These are phyloP conservation scores for Ascoidea asiatica DNA, from an alignment of 805 yeast genomes.

Conservation along the genomic window DNA sequence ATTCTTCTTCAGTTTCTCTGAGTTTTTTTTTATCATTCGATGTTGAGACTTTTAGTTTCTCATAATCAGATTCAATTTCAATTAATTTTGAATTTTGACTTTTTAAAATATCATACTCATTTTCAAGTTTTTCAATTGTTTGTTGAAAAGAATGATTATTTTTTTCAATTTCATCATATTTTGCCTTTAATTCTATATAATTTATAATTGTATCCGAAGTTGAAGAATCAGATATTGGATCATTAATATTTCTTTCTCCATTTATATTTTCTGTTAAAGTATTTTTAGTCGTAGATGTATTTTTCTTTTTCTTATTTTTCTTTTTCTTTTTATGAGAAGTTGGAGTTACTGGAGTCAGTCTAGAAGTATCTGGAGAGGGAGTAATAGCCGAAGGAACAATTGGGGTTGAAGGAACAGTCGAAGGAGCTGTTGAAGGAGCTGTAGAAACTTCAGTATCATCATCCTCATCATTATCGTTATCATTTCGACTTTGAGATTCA, in stretches of 20 bases:
- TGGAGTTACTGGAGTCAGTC: too few relatives aligned
- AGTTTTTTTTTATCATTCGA: not conserved
- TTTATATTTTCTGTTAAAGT: too few relatives aligned
- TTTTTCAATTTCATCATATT: conserved; percentile 4
- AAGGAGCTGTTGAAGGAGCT: not conserved
- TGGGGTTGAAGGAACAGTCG: too few relatives aligned
- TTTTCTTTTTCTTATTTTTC: conserved; percentile 2
- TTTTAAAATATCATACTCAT: conserved; percentile 4
- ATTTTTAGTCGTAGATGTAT: not conserved
- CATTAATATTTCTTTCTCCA: not conserved
- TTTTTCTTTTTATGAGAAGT: not conserved
- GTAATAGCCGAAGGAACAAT: too few relatives aligned
- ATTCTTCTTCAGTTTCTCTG: conserved; percentile 39
- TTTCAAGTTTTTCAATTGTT: too few relatives aligned
- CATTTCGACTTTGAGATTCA: not conserved
- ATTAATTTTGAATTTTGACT: conserved; percentile 7
- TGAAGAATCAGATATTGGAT: not conserved
- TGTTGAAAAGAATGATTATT: too few relatives aligned
- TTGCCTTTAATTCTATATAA: conserved; percentile 4
- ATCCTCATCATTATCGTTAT: too few relatives aligned
- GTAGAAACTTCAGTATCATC: not conserved
- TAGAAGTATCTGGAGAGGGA: not conserved
- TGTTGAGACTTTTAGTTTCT: conserved; percentile 12
- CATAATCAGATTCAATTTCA: conserved; percentile 7
- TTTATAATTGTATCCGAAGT: not conserved